Evolutionary conservation across 1,284 basidiomycete genomes (phyloP).

Genomic region (Ganoderma leucocontextum): DNA sequence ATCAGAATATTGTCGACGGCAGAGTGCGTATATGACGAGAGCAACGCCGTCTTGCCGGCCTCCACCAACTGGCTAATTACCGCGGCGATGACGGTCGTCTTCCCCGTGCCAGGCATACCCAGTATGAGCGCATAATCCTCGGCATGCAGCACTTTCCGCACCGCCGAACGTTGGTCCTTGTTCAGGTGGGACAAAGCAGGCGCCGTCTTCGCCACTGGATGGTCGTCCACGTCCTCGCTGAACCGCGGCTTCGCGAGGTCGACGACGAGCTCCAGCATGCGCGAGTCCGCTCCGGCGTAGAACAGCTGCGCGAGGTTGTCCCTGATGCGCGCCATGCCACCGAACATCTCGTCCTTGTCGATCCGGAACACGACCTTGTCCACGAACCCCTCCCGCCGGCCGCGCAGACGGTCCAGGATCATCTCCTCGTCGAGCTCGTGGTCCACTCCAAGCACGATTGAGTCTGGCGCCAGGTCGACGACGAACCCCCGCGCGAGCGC

Average conservation of each 20-base stretch:
- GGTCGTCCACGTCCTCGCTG: slow-evolving; percentile 42
- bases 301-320: slow-evolving; percentile 93
- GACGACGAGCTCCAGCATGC: slow-evolving; percentile 79
- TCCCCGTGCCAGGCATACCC: slow-evolving; percentile 99
- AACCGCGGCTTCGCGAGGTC: slow-evolving; percentile 81
- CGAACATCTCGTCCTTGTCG: slow-evolving; percentile 92
- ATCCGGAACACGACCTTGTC: slow-evolving; percentile 76
- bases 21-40: slow-evolving; percentile 96
- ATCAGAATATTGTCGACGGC: slow-evolving; percentile 95
- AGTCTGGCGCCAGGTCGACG: slow-evolving; percentile 68
- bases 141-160: slow-evolving; percentile 80
- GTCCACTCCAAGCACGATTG: slow-evolving; percentile 83
- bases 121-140: slow-evolving; percentile 92
- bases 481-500: slow-evolving; percentile 90
- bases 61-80: slow-evolving; percentile 84
- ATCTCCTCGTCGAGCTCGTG: slow-evolving; percentile 71
- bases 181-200: slow-evolving; percentile 60
- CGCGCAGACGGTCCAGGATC: slow-evolving; percentile 54
- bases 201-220: background rate
- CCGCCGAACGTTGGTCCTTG: slow-evolving; percentile 76
- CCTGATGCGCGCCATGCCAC: slow-evolving; percentile 88
- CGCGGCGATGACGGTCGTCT: slow-evolving; percentile 94
- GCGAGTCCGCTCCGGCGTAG: slow-evolving; percentile 75
- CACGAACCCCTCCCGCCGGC: slow-evolving; percentile 26
- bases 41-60: slow-evolving; percentile 86